phyloP scores from a whole-genome alignment of 1,284 basidiomycete genomes.

The Neonothopanus nambi region DNA sequence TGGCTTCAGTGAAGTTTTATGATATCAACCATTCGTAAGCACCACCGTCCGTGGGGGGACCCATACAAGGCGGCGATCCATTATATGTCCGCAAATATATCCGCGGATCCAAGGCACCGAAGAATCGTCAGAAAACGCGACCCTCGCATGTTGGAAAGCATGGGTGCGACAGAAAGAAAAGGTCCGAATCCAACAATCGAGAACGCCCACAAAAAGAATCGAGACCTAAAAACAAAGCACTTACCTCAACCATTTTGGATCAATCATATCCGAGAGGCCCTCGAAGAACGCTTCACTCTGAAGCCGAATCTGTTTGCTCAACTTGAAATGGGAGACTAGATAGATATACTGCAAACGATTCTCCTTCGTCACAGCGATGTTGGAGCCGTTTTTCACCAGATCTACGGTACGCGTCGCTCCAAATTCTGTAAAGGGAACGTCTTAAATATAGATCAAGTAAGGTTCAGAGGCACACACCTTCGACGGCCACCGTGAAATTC shows the following conservation, averaged over 20 bases:
- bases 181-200: no score
- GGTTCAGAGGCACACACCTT: slow-evolving; percentile 54
- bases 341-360: slow-evolving; percentile 93
- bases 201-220: no score
- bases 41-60: no score
- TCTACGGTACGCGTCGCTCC: slow-evolving; percentile 80
- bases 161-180: no score
- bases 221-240: no score
- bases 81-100: no score
- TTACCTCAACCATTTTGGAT: slow-evolving; percentile 84
- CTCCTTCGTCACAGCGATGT: slow-evolving; percentile 86
- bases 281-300: slow-evolving; percentile 88
- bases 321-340: slow-evolving; percentile 85
- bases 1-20: no score
- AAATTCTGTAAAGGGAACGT: slow-evolving; percentile 69
- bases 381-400: slow-evolving; percentile 82
- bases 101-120: no score
- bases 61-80: no score
- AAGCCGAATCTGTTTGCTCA: slow-evolving; percentile 85
- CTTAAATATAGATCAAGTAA: slow-evolving; percentile 2
- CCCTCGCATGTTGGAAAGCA: no score
- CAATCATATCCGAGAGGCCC: slow-evolving; percentile 86
- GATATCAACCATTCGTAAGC: no score
- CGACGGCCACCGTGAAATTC: slow-evolving; percentile 88
- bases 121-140: background rate